Conservation (phyloP, 140 eudicot species). For the Bidens hawaiensis region DNA sequence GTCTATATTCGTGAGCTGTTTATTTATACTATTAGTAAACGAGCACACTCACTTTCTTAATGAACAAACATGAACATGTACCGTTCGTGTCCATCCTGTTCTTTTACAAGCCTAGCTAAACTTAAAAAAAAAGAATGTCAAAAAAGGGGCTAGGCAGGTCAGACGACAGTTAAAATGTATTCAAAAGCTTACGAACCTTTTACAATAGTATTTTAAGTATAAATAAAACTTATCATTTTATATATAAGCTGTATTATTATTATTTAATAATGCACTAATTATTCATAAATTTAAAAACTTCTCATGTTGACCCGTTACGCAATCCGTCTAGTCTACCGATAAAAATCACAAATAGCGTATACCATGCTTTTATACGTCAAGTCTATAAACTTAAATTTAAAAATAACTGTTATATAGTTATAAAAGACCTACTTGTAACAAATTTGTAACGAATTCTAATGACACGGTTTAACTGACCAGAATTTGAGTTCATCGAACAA, state of each 20-base stretch:
- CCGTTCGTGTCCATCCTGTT: no score
- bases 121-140: no score
- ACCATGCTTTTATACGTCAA: background rate
- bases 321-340: background rate
- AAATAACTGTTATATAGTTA: background rate
- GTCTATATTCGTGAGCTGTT: no score
- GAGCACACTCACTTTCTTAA: no score
- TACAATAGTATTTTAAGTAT: background rate
- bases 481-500: constrained; percentile 20
- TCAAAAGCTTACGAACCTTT: background rate
- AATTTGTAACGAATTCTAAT: background rate
- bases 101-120: no score
- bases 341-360: background rate
- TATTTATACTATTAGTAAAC: no score
- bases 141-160: no score
- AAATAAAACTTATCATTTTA: no score
- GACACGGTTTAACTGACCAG: constrained; percentile 5
- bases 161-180: no score
- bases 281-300: background rate
- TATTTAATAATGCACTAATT: background rate
- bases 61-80: no score
- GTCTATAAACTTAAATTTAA: background rate
- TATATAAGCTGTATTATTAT: no score
- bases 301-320: background rate
- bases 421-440: background rate